These are phyloP conservation scores for Alternaria panax DNA, from an alignment of 2,329 filamentous ascomycete genomes.

Conservation along the genomic window DNA sequence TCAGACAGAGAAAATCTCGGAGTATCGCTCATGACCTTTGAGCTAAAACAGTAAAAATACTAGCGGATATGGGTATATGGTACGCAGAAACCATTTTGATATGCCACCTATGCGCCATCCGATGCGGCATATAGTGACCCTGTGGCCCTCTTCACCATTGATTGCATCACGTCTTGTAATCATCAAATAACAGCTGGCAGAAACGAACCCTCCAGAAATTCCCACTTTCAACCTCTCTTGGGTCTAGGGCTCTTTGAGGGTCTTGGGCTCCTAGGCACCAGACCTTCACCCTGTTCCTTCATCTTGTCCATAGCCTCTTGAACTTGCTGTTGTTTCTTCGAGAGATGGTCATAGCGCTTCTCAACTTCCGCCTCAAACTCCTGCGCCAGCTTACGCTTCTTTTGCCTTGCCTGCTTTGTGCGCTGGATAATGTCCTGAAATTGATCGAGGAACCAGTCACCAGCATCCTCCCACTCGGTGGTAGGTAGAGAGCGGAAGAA, in stretches of 20 bases:
- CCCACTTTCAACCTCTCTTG: slow-evolving; percentile 9
- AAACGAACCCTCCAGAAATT: too few species aligned
- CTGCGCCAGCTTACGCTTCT: slow-evolving; percentile 61
- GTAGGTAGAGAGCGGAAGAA: slow-evolving; percentile 63
- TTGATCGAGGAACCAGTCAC: slow-evolving; percentile 65
- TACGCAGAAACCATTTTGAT: background rate
- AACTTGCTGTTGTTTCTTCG: slow-evolving; percentile 58
- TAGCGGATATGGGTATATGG: slow-evolving; percentile 16
- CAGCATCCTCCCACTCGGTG: slow-evolving; percentile 67
- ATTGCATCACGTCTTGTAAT: background rate
- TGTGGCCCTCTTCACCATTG: background rate
- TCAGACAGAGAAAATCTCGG: too few species aligned
- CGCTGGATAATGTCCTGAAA: slow-evolving; percentile 61
- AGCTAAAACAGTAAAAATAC: background rate
- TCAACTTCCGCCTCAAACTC: slow-evolving; percentile 64
- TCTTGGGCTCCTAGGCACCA: slow-evolving; percentile 57
- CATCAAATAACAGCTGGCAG: background rate
- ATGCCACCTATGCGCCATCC: background rate
- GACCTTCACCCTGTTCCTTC: slow-evolving; percentile 61
- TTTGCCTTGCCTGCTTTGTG: slow-evolving; percentile 61
- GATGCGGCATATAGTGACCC: background rate
- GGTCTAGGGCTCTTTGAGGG: slow-evolving; percentile 29
- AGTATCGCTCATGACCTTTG: background rate
- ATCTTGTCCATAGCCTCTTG: slow-evolving; percentile 61
- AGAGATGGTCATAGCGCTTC: slow-evolving; percentile 60